Evolutionary conservation across 495 filamentous ascomycete species (phyloP), one percentile per base, ranked within the genome.

Genomic region (Physcia stellaris): DNA sequence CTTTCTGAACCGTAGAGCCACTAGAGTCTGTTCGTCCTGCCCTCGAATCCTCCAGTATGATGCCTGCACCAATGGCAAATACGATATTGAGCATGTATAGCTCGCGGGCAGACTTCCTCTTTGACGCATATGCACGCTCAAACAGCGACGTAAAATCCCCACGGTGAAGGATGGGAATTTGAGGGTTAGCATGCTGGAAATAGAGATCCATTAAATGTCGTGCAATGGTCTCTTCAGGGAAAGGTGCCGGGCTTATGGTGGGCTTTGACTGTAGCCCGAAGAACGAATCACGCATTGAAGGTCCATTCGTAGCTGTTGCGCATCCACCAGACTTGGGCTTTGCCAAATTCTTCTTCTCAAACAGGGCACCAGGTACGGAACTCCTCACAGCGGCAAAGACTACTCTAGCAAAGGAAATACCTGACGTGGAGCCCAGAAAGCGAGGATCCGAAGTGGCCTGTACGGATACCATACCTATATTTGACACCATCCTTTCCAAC

Each of bases 81-180:
- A 95, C 88, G 56, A 96, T 95, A 56, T 94, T 94, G 33, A 95
- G 68, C 57, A 86, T 74, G 53, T 95, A 96, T 11, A 86, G 72
- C 57, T 93, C 86, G 35, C 83, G 73, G 6, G 87, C 75, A 15
- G 80, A 83, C 40, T 75, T 73, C 37, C 73, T 73, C 24, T 79
- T 73, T 6, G 73, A 62, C 2, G 67, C 62, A 55, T 90, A 96
- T 0, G 83, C 83, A 30, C 71, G 67, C 24, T 92, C 76, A 42
- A 95, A 73, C 58, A 93, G 71, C 24, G 75, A 64, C 71, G 83
- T 81, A 50, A 95, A 96, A 35, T 94, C 86, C 9, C 69, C 75
- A 32, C 77, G 73, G 53, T 96, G 88, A 31, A 96, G 67, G 38
- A 94, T 84, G 0, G 88, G 88, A 46, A 95, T 83, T 56, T 96